phyloP scores from a whole-genome alignment of 257 asterid genomes.

The Nicotiana otophora region DNA sequence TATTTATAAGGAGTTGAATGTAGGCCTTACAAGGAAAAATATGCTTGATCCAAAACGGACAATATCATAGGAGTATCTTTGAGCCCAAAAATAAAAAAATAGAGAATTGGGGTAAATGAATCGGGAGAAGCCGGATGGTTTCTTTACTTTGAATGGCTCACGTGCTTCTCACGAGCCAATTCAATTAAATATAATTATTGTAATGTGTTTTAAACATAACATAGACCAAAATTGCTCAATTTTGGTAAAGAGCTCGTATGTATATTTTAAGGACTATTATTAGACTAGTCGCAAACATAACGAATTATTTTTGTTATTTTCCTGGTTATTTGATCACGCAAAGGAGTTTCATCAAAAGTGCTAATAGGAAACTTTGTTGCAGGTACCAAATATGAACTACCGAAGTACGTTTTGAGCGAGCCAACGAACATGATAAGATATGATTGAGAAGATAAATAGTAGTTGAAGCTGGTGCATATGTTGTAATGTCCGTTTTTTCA shows the following conservation, averaged over 20 bases:
- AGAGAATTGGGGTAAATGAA: too few relatives aligned
- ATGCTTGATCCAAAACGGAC: too few relatives aligned
- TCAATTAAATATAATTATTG: neutral
- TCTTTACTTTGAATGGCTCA: neutral
- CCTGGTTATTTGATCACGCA: neutral
- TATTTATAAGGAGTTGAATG: too few relatives aligned
- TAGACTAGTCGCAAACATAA: neutral
- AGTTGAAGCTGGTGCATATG: neutral
- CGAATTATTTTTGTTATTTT: neutral
- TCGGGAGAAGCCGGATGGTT: too few relatives aligned
- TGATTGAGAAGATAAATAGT: constrained; percentile 14
- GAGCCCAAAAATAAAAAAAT: too few relatives aligned
- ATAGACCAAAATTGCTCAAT: neutral
- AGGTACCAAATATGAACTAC: constrained; percentile 81
- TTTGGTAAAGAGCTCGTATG: too few relatives aligned
- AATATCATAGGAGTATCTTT: too few relatives aligned
- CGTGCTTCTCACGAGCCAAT: neutral
- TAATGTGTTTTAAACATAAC: neutral
- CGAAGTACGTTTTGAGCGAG: constrained; percentile 75
- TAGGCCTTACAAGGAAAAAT: too few relatives aligned
- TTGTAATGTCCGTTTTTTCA: neutral
- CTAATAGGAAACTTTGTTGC: constrained; percentile 19
- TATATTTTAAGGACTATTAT: neutral
- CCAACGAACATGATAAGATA: constrained; percentile 65
- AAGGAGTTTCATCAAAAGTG: neutral